Conservation (phyloP, 305 asterid species). For the Caryopteris hybrid region DNA sequence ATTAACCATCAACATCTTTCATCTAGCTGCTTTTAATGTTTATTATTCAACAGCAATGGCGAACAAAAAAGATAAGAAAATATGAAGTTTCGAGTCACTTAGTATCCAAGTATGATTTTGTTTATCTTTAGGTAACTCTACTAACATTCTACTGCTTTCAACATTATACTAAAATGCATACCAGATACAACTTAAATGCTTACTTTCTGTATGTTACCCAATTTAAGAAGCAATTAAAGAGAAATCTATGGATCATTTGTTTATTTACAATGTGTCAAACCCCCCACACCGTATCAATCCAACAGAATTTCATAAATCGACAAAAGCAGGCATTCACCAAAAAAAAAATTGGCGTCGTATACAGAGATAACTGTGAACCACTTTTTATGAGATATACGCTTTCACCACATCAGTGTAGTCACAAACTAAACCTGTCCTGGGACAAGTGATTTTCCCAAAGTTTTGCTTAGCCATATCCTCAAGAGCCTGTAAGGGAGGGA, state of each 20-base stretch:
- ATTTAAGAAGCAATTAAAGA: too few species aligned
- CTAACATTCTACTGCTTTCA: too few species aligned
- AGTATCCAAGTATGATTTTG: too few species aligned
- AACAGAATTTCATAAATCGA: conserved; percentile 8
- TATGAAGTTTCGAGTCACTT: too few species aligned
- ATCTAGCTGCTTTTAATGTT: too few species aligned
- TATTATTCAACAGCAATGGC: too few species aligned
- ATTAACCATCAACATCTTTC: too few species aligned
- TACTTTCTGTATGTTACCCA: too few species aligned
- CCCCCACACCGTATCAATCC: conserved; percentile 4
- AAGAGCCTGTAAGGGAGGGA: conserved; percentile 54
- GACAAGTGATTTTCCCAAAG: conserved; percentile 79
- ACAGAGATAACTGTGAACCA: conserved; percentile 1
- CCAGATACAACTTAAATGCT: too few species aligned
- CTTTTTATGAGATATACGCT: conserved; percentile 71
- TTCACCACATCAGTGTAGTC: conserved; percentile 65
- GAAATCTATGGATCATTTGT: background rate
- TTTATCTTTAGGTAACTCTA: too few species aligned
- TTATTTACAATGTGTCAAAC: conserved; percentile 29
- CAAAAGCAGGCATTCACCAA: conserved; percentile 1
- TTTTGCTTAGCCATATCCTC: conserved; percentile 87
- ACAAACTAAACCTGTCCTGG: conserved; percentile 65
- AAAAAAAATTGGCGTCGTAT: background rate
- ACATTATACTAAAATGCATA: too few species aligned
- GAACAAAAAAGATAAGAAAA: too few species aligned